Conservation (phyloP, 768 basidiomycete genomes). For the Daedaleopsis sinensis region DNA sequence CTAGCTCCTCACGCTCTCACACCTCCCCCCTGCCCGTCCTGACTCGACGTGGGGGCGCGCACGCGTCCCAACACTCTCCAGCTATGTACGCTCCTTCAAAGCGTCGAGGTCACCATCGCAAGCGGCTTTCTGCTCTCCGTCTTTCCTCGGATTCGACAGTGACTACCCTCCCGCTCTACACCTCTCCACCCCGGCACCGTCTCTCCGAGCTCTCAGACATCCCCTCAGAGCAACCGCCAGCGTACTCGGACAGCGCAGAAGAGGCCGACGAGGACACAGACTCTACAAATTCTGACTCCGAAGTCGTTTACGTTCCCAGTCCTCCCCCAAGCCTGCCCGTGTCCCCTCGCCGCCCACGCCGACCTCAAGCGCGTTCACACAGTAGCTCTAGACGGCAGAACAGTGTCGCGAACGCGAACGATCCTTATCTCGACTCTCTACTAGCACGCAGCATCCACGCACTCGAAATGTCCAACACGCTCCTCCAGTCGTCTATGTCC, state of each 20-base stretch:
- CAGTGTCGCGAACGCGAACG: slow-evolving; percentile 33
- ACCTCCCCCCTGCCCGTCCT: neutral
- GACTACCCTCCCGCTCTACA: slow-evolving; percentile 66
- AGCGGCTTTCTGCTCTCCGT: slow-evolving; percentile 56
- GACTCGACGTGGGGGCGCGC: slow-evolving; percentile 19
- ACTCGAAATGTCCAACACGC: slow-evolving; percentile 81
- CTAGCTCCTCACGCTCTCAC: neutral
- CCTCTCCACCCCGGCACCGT: slow-evolving; percentile 37
- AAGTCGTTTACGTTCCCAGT: slow-evolving; percentile 27
- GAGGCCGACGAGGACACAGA: slow-evolving; percentile 76
- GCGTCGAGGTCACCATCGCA: slow-evolving; percentile 46
- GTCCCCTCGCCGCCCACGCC: slow-evolving; percentile 37
- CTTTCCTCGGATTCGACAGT: slow-evolving; percentile 68
- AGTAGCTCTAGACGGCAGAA: slow-evolving; percentile 28
- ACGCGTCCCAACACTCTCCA: slow-evolving; percentile 9
- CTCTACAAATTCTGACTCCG: slow-evolving; percentile 32
- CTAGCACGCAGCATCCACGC: slow-evolving; percentile 84
- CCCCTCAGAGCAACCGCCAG: slow-evolving; percentile 66
- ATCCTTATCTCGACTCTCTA: slow-evolving; percentile 74
- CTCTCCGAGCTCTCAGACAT: slow-evolving; percentile 30
- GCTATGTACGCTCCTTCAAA: slow-evolving; percentile 22
- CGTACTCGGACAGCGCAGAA: slow-evolving; percentile 77
- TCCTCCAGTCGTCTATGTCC: slow-evolving; percentile 75
- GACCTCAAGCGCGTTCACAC: slow-evolving; percentile 20
- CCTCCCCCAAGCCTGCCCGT: slow-evolving; percentile 36